Conservation (phyloP, 2,329 filamentous ascomycete genomes). For the Aspergillus caelatus region DNA sequence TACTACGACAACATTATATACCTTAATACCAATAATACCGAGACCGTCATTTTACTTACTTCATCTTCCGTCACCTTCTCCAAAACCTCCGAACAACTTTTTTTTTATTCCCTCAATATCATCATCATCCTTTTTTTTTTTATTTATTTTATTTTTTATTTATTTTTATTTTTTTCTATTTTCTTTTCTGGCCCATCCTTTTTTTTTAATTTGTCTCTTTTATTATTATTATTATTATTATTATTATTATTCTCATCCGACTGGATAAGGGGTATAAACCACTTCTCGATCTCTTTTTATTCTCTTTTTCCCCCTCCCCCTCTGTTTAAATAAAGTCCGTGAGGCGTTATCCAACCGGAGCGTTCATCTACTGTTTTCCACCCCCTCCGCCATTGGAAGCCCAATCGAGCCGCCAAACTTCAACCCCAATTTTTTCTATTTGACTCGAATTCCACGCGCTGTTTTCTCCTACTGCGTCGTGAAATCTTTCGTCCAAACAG, state of each 20-base stretch:
- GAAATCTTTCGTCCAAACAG: neutral
- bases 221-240: neutral
- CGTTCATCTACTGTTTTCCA: slow-evolving; percentile 1
- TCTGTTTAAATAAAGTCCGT: slow-evolving; percentile 8
- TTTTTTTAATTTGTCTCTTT: slow-evolving; percentile 1
- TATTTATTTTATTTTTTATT: slow-evolving; percentile 3
- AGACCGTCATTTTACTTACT: neutral
- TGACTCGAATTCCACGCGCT: neutral
- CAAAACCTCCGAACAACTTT: slow-evolving; percentile 10
- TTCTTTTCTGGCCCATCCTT: slow-evolving; percentile 1
- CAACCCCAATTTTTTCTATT: slow-evolving; percentile 4
- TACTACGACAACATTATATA: neutral
- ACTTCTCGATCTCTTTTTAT: neutral
- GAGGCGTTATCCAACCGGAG: neutral
- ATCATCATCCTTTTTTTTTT: slow-evolving; percentile 5
- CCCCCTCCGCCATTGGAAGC: slow-evolving; percentile 9
- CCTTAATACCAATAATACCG: slow-evolving; percentile 1
- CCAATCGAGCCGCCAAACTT: neutral
- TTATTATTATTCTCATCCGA: slow-evolving; percentile 1
- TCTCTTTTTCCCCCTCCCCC: neutral
- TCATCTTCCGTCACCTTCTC: slow-evolving; percentile 1
- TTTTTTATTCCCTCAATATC: slow-evolving; percentile 5
- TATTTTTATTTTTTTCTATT: neutral
- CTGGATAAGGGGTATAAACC: slow-evolving; percentile 4
- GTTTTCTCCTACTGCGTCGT: neutral